Evolutionary conservation across 352 stramenopile genomes (phyloP).

Genomic region (Pythium periplocum): DNA sequence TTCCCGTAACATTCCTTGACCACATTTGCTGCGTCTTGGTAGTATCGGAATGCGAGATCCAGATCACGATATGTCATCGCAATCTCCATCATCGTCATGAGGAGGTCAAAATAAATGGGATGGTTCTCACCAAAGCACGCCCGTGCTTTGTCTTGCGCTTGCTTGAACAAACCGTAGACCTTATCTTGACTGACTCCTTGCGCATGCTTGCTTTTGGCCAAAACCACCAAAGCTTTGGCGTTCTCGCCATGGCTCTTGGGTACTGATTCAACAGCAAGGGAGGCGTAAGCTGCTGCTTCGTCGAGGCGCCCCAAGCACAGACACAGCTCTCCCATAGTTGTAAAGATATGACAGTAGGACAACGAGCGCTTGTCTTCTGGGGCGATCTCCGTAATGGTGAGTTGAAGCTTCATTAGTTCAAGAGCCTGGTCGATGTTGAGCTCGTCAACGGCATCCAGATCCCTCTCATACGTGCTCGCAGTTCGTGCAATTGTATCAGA

Average conservation of each 20-base stretch:
- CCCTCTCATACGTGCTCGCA: conserved; percentile 23
- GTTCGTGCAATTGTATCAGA: conserved; percentile 25
- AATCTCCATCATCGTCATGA: conserved; percentile 48
- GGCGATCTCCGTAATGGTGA: conserved; percentile 29
- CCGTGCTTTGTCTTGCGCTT: conserved; percentile 26
- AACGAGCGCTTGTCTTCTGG: conserved; percentile 27
- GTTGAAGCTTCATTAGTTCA: conserved; percentile 29
- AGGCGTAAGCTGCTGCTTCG: conserved; percentile 11
- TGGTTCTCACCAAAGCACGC: conserved; percentile 39
- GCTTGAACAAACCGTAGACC: conserved; percentile 18
- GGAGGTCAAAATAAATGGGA: conserved; percentile 32
- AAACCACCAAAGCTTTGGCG: conserved; percentile 20
- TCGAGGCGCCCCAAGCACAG: conserved; percentile 16
- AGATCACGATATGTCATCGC: conserved; percentile 14
- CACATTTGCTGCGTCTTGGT: conserved; percentile 1
- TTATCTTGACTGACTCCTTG: conserved; percentile 4
- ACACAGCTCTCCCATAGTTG: conserved; percentile 31
- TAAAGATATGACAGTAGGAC: conserved; percentile 31
- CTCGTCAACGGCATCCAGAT: conserved; percentile 15
- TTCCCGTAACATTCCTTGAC: conserved; percentile 35
- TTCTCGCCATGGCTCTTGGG: background rate
- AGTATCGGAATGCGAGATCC: conserved; percentile 14
- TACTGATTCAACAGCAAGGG: conserved; percentile 5
- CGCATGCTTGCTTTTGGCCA: conserved; percentile 28
- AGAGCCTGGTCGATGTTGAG: conserved; percentile 20